Conservation (phyloP, 352 stramenopile genomes). For the Halophytophthora polymorphica region DNA sequence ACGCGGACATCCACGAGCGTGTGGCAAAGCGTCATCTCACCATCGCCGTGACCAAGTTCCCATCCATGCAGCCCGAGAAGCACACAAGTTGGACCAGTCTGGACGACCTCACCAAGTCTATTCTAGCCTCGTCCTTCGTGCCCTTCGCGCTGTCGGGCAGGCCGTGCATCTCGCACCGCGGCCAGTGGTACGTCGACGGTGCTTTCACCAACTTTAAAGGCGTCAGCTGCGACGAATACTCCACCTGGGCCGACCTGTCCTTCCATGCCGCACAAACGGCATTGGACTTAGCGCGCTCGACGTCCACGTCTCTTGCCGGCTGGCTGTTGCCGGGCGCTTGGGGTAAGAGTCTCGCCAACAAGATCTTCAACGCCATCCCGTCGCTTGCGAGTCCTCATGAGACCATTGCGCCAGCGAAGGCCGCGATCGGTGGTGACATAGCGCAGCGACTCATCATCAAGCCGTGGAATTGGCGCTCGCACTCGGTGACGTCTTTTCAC, state of each 20-base stretch:
- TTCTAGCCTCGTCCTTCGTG: slow-evolving; percentile 61
- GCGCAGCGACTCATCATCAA: slow-evolving; percentile 48
- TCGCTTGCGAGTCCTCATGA: slow-evolving; percentile 46
- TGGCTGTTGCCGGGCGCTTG: slow-evolving; percentile 38
- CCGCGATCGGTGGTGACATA: background rate
- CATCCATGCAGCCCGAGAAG: slow-evolving; percentile 48
- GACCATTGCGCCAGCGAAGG: slow-evolving; percentile 29
- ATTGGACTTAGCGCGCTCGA: slow-evolving; percentile 36
- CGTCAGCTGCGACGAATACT: slow-evolving; percentile 55
- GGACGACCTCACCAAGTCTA: slow-evolving; percentile 64
- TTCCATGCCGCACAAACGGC: slow-evolving; percentile 49
- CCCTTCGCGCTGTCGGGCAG: slow-evolving; percentile 63
- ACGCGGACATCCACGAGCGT: slow-evolving; percentile 43
- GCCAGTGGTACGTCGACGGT: slow-evolving; percentile 70
- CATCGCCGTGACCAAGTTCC: slow-evolving; percentile 66
- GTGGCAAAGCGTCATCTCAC: slow-evolving; percentile 37
- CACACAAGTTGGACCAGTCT: slow-evolving; percentile 52
- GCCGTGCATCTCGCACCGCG: slow-evolving; percentile 56
- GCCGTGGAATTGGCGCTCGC: slow-evolving; percentile 61
- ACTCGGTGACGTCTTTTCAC: slow-evolving; percentile 49
- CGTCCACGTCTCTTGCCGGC: slow-evolving; percentile 31
- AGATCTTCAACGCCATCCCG: slow-evolving; percentile 41
- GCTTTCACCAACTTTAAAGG: slow-evolving; percentile 74
- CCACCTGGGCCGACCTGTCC: slow-evolving; percentile 49
- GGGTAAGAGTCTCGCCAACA: slow-evolving; percentile 43